phyloP scores from a whole-genome alignment of 2,329 filamentous ascomycete genomes.

The Hypoxylon sp. region DNA sequence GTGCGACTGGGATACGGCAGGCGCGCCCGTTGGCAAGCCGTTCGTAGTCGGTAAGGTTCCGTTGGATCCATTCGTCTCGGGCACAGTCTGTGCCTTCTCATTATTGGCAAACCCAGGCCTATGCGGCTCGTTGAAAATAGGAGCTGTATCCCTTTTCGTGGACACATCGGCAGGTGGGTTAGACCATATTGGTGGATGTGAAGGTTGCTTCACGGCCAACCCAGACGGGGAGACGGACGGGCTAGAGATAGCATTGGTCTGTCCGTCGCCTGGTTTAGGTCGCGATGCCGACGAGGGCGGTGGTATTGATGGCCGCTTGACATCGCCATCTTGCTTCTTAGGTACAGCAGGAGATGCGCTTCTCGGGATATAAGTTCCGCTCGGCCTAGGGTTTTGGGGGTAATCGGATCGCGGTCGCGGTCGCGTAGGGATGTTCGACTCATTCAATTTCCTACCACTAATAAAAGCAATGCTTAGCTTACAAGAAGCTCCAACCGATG shows the following conservation, averaged over 20 bases:
- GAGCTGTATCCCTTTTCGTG: slow-evolving; percentile 16
- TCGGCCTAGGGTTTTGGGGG: slow-evolving; percentile 41
- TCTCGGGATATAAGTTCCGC: slow-evolving; percentile 29
- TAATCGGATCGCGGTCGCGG: slow-evolving; percentile 59
- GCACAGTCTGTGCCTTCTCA: slow-evolving; percentile 9
- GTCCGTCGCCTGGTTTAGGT: slow-evolving; percentile 26
- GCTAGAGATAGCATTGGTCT: slow-evolving; percentile 15
- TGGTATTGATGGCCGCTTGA: slow-evolving; percentile 26
- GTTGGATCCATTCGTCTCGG: slow-evolving; percentile 16
- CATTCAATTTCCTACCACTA: slow-evolving; percentile 63
- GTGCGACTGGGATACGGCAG: slow-evolving; percentile 13
- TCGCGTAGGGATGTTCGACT: slow-evolving; percentile 64
- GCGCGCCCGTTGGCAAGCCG: slow-evolving; percentile 4
- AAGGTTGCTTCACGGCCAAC: slow-evolving; percentile 10
- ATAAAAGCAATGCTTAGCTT: slow-evolving; percentile 48
- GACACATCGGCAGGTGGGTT: slow-evolving; percentile 10
- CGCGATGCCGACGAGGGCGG: slow-evolving; percentile 23
- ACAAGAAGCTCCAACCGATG: slow-evolving; percentile 14
- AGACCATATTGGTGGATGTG: slow-evolving; percentile 26
- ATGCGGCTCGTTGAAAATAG: slow-evolving; percentile 20
- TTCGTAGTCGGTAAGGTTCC: slow-evolving; percentile 7
- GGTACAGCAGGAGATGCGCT: slow-evolving; percentile 21
- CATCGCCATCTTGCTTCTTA: slow-evolving; percentile 36
- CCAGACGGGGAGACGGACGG: slow-evolving; percentile 2
- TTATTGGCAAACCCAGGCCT: slow-evolving; percentile 15